Evolutionary conservation across 768 basidiomycete species (phyloP), one percentile per base, ranked within the genome.

Genomic region (Agrocybe pediades): DNA sequence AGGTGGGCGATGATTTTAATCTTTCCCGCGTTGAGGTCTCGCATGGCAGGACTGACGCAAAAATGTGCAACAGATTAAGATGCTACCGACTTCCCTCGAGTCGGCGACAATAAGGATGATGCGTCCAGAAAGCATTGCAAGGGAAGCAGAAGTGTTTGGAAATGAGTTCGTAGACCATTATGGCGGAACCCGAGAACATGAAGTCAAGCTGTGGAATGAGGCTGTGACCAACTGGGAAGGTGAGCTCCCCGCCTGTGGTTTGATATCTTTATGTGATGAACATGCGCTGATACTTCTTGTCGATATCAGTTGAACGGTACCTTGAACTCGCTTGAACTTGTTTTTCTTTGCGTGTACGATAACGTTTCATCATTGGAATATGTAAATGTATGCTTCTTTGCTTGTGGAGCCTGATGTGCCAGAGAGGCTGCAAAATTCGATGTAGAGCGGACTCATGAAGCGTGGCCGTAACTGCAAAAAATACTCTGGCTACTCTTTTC

Each of bases 211-310:
- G 21, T 95, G 91, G 88, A 89, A 93, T 60, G 82, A 86, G 62
- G 92, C 93, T 2, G 93, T 96, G 33, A 97, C 95, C 9, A 88
- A 83, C 67, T 98, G 92, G 95, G 95, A 96, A 82, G 83, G 94
- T 92, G 62, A 61, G 84, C 55, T 48, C 36, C 20, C 7, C 61
- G 17, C 41, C 40, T 29, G 45, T 44, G 29, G 6, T 41, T 16
- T 13, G 2, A 15, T 24, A 53, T 20, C 24, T 13, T 29, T 25
- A 17, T 16, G 5, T n/a, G 25, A 20, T 39, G n/a, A 42, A 40
- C 21, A 15, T 8, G n/a, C 33, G 13, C 11, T n/a, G n/a, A n/a
- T 15, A 4, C 21, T 41, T 40, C n/a, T 56, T 43, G n/a, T n/a
- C n/a, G n/a, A n/a, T 53, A 57, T 7, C 51, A 92, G 90, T 92